Evolutionary conservation across 768 basidiomycete genomes (phyloP).

Genomic region (Pulveroboletus sp.): DNA sequence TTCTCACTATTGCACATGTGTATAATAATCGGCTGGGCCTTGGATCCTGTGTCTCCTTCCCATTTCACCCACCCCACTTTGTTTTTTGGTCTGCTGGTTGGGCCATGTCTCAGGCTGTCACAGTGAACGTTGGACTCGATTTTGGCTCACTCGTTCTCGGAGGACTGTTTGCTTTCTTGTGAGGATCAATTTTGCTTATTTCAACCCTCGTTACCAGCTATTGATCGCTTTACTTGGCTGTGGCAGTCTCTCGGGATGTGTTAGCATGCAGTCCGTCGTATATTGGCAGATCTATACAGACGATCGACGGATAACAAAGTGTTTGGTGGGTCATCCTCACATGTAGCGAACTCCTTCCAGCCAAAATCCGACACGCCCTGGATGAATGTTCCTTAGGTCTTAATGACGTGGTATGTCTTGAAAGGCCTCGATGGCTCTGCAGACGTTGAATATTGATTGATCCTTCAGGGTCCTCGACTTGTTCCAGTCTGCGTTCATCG

Average conservation of each 20-base stretch:
- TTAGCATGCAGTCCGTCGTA: conserved; percentile 23
- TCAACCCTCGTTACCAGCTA: not conserved
- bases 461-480: conserved; percentile 20
- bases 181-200: not conserved
- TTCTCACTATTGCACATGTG: not conserved
- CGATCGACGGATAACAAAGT: conserved; percentile 17
- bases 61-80: not conserved
- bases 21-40: not conserved
- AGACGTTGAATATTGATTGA: not conserved
- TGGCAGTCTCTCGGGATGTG: conserved; percentile 23
- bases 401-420: not conserved
- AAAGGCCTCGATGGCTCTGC: not conserved
- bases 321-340: conserved; percentile 10
- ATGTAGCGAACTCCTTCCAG: not conserved
- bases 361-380: not conserved
- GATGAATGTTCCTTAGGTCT: not conserved
- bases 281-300: conserved; percentile 19
- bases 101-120: not conserved
- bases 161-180: conserved; percentile 21
- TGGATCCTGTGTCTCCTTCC: not conserved
- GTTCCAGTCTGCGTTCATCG: conserved; percentile 21
- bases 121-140: conserved; percentile 2
- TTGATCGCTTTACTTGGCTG: not conserved
- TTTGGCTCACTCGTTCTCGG: conserved; percentile 21
- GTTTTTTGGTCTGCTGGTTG: not conserved